Evolutionary conservation across 1,284 basidiomycete genomes (phyloP).

Genomic region (Irpex sp.): DNA sequence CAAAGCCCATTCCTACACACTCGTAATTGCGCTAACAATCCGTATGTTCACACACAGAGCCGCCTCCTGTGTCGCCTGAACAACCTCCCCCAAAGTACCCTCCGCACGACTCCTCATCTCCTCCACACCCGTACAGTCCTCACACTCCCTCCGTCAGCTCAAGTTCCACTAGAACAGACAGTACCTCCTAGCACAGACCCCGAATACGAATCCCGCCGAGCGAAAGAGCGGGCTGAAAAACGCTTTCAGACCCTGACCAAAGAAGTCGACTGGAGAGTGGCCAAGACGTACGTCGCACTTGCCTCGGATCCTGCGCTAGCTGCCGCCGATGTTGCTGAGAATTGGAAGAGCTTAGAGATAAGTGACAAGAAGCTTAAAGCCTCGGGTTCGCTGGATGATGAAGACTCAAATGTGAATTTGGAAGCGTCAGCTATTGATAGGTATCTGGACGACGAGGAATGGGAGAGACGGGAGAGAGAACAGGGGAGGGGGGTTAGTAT

Average conservation of each 20-base stretch:
- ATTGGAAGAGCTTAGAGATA: constrained; percentile 25
- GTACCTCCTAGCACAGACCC: constrained; percentile 25
- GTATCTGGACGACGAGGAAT: constrained; percentile 66
- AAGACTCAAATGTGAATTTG: constrained; percentile 21
- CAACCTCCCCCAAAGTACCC: constrained; percentile 57
- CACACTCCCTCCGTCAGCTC: constrained; percentile 41
- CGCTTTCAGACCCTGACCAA: constrained; percentile 63
- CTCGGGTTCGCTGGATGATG: constrained; percentile 1
- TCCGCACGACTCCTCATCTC: constrained; percentile 69
- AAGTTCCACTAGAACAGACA: constrained; percentile 11
- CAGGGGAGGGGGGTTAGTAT: constrained; percentile 13
- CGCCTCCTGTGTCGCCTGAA: constrained; percentile 61
- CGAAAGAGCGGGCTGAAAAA: constrained; percentile 53
- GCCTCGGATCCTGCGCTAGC: constrained; percentile 37
- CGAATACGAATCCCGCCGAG: constrained; percentile 37
- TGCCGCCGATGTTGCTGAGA: constrained; percentile 36
- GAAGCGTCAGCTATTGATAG: constrained; percentile 50
- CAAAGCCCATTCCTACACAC: neutral
- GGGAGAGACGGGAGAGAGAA: constrained; percentile 39
- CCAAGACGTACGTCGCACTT: constrained; percentile 62
- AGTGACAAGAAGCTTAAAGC: constrained; percentile 7
- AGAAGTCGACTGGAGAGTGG: constrained; percentile 63
- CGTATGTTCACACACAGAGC: constrained; percentile 34
- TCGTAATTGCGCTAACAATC: no score
- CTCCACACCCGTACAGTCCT: constrained; percentile 66